phyloP scores from a whole-genome alignment of 2,329 filamentous ascomycete genomes.

The Paramyrothecium roridum region DNA sequence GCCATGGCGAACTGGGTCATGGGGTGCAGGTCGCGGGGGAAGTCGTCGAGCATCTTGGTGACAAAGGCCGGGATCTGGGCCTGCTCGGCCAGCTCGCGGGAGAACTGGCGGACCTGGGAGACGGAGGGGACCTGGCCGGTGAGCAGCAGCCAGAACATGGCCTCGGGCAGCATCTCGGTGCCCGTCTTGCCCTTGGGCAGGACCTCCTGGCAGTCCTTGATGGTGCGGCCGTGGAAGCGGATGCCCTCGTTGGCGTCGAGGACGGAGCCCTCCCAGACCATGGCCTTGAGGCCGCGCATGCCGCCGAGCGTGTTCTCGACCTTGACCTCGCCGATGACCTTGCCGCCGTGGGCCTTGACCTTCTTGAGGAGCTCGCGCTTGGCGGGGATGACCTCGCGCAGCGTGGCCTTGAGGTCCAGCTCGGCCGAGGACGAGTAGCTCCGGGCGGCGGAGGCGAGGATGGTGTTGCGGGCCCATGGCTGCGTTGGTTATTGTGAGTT shows the following conservation, averaged over 20 bases:
- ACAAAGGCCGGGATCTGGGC: constrained; percentile 80
- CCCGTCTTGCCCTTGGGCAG: constrained; percentile 89
- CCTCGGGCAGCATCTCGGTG: constrained; percentile 96
- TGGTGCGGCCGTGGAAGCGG: constrained; percentile 94
- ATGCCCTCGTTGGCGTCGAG: constrained; percentile 97
- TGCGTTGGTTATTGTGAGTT: constrained; percentile 6
- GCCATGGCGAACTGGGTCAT: constrained; percentile 98
- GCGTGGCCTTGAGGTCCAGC: constrained; percentile 83
- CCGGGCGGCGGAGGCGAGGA: constrained; percentile 35
- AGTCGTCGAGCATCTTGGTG: constrained; percentile 81
- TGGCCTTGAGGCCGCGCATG: constrained; percentile 95
- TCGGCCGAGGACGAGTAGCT: constrained; percentile 70
- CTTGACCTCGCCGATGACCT: constrained; percentile 87
- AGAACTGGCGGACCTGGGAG: constrained; percentile 77
- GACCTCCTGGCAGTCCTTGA: constrained; percentile 94
- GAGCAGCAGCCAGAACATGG: constrained; percentile 99
- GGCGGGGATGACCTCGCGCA: constrained; percentile 80
- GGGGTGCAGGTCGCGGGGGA: constrained; percentile 87
- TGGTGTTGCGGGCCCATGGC: constrained; percentile 26
- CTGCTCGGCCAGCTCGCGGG: constrained; percentile 83
- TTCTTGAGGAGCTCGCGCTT: constrained; percentile 93
- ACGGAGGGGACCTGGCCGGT: constrained; percentile 88
- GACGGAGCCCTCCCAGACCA: constrained; percentile 98
- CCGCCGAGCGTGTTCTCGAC: constrained; percentile 92
- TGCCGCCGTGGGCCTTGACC: constrained; percentile 81